phyloP scores from a whole-genome alignment of 305 asterid genomes.

The Fraxinus baroniana region DNA sequence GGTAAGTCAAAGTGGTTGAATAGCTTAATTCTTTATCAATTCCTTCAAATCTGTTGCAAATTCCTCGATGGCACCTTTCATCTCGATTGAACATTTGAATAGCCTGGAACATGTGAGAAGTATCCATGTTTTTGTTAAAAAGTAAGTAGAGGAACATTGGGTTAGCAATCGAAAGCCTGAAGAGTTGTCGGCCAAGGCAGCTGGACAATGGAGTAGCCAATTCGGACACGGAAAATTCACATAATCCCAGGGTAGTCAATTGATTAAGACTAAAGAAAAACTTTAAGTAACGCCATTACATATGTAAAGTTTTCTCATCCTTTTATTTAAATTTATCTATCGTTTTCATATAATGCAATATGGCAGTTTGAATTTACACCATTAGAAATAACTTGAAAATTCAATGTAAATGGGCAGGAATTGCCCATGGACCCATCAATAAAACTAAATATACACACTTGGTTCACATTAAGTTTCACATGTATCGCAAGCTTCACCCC shows the following conservation, averaged over 20 bases:
- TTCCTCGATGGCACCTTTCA: too few relatives aligned
- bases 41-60: too few relatives aligned
- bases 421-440: neutral
- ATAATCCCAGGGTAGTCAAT: neutral
- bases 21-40: too few relatives aligned
- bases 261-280: neutral
- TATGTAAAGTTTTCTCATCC: neutral
- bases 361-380: neutral
- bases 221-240: neutral
- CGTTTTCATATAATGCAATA: neutral
- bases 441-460: too few relatives aligned
- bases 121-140: too few relatives aligned
- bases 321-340: neutral
- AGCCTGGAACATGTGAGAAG: too few relatives aligned
- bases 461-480: too few relatives aligned
- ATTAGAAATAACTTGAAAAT: neutral
- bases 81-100: too few relatives aligned
- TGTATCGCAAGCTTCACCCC: too few relatives aligned
- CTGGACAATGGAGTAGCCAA: neutral
- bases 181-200: neutral
- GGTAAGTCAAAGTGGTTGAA: too few relatives aligned
- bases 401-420: neutral
- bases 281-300: neutral
- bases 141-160: neutral
- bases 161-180: neutral